These are phyloP conservation scores for Pyricularia pennisetigena DNA, from an alignment of 2,329 filamentous ascomycete genomes.

Conservation along the genomic window DNA sequence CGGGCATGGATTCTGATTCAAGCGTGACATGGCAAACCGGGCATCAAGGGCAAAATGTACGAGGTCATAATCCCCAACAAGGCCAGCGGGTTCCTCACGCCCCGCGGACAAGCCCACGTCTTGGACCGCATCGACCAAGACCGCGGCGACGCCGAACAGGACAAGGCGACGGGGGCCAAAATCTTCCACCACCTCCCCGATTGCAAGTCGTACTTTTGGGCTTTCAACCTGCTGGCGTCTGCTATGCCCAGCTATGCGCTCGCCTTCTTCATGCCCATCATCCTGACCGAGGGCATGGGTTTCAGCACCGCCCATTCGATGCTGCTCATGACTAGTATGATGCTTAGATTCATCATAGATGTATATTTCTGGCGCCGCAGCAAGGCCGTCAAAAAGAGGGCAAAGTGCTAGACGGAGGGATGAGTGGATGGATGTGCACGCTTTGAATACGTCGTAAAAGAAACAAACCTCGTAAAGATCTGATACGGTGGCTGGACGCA, in stretches of 20 bases:
- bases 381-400: not conserved
- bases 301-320: not conserved
- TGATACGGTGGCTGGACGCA: too few species aligned
- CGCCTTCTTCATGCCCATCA: not conserved
- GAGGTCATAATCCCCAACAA: not conserved
- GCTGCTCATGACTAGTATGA: not conserved
- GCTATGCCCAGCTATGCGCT: not conserved
- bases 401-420: not conserved
- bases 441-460: not conserved
- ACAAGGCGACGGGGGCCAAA: not conserved
- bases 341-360: not conserved
- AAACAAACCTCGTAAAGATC: not conserved
- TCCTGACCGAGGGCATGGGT: not conserved
- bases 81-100: not conserved
- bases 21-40: too few species aligned
- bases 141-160: not conserved
- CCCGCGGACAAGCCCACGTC: not conserved
- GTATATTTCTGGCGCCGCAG: not conserved
- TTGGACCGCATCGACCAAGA: not conserved
- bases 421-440: not conserved
- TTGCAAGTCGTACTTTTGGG: not conserved
- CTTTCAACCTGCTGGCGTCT: not conserved
- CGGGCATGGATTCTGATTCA: too few species aligned
- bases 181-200: not conserved
- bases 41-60: too few species aligned